Conservation (phyloP, 805 yeast species). For the Candida verbasci region DNA sequence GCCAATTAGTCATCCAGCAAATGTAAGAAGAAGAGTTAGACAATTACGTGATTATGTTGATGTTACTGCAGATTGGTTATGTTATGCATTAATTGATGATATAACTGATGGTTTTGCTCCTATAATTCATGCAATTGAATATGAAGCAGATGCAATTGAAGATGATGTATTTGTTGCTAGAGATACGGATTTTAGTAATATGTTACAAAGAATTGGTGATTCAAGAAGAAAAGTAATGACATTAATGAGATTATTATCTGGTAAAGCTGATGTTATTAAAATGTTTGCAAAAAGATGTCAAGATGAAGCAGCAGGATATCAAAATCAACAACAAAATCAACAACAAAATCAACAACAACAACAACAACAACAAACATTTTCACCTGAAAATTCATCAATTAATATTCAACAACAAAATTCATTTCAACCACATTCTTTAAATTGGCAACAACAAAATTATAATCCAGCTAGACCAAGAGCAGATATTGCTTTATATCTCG, state of each 20-base stretch:
- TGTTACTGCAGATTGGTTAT: conserved; percentile 77
- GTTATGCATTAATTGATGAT: conserved; percentile 79
- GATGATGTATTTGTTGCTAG: conserved; percentile 81
- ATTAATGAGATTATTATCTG: conserved; percentile 79
- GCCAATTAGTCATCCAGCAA: conserved; percentile 57
- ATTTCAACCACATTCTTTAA: conserved; percentile 8
- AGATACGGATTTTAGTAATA: conserved; percentile 66
- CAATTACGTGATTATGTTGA: conserved; percentile 74
- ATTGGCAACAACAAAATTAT: conserved; percentile 11
- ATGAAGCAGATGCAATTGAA: conserved; percentile 79
- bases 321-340: neutral
- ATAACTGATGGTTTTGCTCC: conserved; percentile 84
- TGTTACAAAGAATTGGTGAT: conserved; percentile 83
- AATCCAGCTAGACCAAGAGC: conserved; percentile 62
- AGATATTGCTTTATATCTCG: conserved; percentile 86
- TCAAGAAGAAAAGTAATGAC: conserved; percentile 91
- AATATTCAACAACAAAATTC: conserved; percentile 7
- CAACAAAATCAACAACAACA: neutral
- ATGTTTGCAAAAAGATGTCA: conserved; percentile 95
- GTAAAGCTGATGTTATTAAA: conserved; percentile 93
- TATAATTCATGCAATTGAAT: conserved; percentile 69
- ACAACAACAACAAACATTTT: too few relatives aligned
- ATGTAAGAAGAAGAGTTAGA: conserved; percentile 77
- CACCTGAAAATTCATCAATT: conserved; percentile 5
- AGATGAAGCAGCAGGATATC: conserved; percentile 45